Evolutionary conservation across 75 land plant species (phyloP), one percentile per base, ranked within the genome.

Genomic region (Picea glauca): DNA sequence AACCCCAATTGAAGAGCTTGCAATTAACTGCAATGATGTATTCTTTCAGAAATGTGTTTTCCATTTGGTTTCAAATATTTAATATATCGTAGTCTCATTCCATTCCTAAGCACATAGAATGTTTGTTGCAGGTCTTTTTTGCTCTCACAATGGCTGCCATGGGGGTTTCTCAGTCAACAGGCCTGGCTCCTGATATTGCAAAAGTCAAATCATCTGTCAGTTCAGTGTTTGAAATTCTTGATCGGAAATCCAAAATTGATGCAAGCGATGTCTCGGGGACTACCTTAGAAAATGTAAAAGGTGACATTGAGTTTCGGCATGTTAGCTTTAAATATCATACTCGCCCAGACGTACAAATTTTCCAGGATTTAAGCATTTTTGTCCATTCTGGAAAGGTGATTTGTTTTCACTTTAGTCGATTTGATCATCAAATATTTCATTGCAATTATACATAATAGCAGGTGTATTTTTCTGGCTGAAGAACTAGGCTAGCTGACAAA

Each of bases 301-400:
- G 93, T 0, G 80, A 92, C n/a, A 90, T 93, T 66, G 96, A 93
- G 80, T 84, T 92, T 23, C 79, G 74, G 13, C 88, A 92, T 77
- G 84, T 93, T 11, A 92, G 90, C 80, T 92, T 92, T 84, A 82
- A 72, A 56, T 92, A 92, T 81, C 89, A 90, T 62, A 81, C 88
- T n/a, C 77, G 93, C 26, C 89, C 94, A 18, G 80, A 83, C n/a
- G 72, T 91, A 12, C 89, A 84, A 57, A 87, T 92, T n/a, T 87
- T 93, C 84, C 75, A 62, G 13, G 88, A 93, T 78, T 76, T 93
- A n/a, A 73, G 77, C 83, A 72, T 93, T 54, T n/a, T 77, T 21
- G 87, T 91, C 21, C 85, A 61, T 31, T 77, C 92, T 58, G 96
- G 96, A 63, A 82, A 92, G 94, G 96, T 92, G 63, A 11, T 70